A percentile compares a stretch with the other conserved stretches of the same genome.
These are phyloP conservation scores for Eremothecium cymbalariae DNA, from an alignment of 1,139 yeast species.

Conservation along the genomic window DNA sequence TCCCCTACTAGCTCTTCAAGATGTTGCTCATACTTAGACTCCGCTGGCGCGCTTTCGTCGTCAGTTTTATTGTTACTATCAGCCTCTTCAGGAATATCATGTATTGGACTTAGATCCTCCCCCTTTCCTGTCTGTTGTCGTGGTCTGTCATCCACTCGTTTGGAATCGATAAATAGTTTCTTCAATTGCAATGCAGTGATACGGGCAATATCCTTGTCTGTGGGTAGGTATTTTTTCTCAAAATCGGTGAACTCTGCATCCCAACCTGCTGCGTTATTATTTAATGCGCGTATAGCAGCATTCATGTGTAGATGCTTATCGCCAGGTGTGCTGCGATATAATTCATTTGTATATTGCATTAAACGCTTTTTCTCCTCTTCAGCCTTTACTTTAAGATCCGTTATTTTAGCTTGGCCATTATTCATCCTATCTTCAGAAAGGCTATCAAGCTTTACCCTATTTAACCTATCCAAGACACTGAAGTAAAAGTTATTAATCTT, in stretches of 20 bases:
- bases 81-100: constrained; percentile 7
- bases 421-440: constrained; percentile 61
- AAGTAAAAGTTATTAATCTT: constrained; percentile 58
- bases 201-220: constrained; percentile 87
- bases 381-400: constrained; percentile 48
- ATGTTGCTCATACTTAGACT: neutral
- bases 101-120: constrained; percentile 8
- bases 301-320: constrained; percentile 67
- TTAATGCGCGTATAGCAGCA: constrained; percentile 58
- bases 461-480: constrained; percentile 63
- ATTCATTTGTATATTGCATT: constrained; percentile 39
- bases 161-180: constrained; percentile 54
- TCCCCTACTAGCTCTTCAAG: neutral
- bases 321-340: constrained; percentile 51
- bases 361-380: constrained; percentile 45
- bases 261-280: constrained; percentile 82
- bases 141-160: constrained; percentile 24
- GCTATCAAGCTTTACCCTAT: constrained; percentile 73
- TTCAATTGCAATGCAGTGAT: constrained; percentile 84
- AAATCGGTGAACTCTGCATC: constrained; percentile 78
- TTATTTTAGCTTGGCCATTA: constrained; percentile 54
- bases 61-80: constrained; percentile 1
- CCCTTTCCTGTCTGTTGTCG: constrained; percentile 16
- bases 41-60: constrained; percentile 4
- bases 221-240: constrained; percentile 71